Percentiles rank a stretch among this genome's conserved stretches.
These are phyloP conservation scores for Diplotaxis tenuifolia DNA, from an alignment of 345 rosid species.

Conservation along the genomic window DNA sequence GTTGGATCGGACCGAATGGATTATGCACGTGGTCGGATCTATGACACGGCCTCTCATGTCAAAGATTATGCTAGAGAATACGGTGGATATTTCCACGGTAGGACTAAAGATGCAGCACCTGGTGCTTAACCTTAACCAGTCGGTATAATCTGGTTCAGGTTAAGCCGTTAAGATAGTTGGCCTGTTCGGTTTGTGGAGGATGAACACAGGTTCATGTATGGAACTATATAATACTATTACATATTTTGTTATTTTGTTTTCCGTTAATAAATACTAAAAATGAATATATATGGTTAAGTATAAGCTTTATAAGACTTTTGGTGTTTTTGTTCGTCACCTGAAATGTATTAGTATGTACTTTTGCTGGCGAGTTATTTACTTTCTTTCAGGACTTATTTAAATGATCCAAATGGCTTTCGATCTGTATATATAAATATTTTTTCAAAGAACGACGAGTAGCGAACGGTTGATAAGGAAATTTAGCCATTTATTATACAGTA, in stretches of 20 bases:
- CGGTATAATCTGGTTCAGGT: not conserved
- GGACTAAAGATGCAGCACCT: conserved; percentile 93
- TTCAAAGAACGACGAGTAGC: no score
- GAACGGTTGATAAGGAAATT: no score
- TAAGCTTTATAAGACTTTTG: conserved; percentile 3
- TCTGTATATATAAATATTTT: no score
- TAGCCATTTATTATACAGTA: not conserved
- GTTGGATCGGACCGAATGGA: conserved; percentile 68
- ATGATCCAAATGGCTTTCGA: no score
- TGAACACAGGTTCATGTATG: conserved; percentile 6
- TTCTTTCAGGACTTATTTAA: not conserved
- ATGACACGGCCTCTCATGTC: conserved; percentile 78
- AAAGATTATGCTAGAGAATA: conserved; percentile 88
- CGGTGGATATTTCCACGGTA: conserved; percentile 81
- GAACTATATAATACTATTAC: not conserved
- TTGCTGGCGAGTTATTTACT: not conserved
- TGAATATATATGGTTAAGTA: not conserved
- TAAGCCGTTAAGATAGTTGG: not conserved
- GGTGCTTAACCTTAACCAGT: conserved; percentile 54
- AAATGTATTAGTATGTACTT: not conserved
- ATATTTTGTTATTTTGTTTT: conserved; percentile 8
- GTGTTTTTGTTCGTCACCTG: conserved; percentile 1
- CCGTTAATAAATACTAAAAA: not conserved
- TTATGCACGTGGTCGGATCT: conserved; percentile 73
- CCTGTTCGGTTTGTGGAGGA: not conserved